Conservation (phyloP, 2,329 filamentous ascomycete species). For the Penicillium sp. region DNA sequence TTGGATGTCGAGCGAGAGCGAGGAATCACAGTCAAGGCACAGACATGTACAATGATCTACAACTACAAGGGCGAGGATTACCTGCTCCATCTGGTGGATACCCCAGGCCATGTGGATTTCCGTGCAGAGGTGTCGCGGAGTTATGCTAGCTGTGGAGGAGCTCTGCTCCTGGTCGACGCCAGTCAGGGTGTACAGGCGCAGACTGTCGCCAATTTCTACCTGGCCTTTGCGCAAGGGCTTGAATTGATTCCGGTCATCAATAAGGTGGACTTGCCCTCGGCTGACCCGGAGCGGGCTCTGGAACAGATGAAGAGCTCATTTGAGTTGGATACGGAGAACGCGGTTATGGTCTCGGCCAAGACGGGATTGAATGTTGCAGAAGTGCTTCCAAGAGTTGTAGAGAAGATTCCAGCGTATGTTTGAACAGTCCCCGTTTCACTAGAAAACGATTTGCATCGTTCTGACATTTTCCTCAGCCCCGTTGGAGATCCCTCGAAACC, state of each 20-base stretch:
- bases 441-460: not conserved
- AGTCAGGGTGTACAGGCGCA: conserved; percentile 97
- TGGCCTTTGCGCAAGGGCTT: conserved; percentile 90
- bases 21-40: conserved; percentile 97
- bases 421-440: not conserved
- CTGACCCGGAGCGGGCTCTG: conserved; percentile 82
- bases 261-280: conserved; percentile 90
- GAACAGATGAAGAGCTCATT: conserved; percentile 85
- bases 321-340: conserved; percentile 77
- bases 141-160: conserved; percentile 94
- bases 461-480: conserved; percentile 52
- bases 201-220: conserved; percentile 97
- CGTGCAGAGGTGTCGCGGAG: conserved; percentile 92
- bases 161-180: conserved; percentile 88
- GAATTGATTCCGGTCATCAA: conserved; percentile 89
- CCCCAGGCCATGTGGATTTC: conserved; percentile 96
- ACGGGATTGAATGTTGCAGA: conserved; percentile 83
- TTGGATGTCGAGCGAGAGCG: conserved; percentile 94
- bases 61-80: conserved; percentile 84
- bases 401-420: conserved; percentile 70
- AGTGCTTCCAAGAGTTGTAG: conserved; percentile 83
- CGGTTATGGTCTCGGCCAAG: conserved; percentile 84
- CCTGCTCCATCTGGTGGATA: conserved; percentile 92
- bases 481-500: conserved; percentile 72
- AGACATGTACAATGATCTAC: conserved; percentile 98